These are phyloP conservation scores for Fraxinus quadrangulata DNA, from an alignment of 257 asterid genomes.

Conservation along the genomic window DNA sequence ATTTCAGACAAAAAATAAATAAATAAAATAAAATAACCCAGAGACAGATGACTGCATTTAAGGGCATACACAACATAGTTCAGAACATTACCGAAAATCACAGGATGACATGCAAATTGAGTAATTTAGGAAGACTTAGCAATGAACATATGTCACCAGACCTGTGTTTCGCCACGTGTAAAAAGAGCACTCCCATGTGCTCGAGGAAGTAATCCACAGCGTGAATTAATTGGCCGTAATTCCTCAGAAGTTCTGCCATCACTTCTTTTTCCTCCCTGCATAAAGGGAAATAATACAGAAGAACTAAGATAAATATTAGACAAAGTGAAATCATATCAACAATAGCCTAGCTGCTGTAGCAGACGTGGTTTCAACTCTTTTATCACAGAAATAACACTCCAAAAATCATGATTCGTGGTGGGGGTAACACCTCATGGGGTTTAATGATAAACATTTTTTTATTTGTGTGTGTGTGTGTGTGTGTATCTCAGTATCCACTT, in stretches of 20 bases:
- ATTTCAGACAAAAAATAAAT: background rate
- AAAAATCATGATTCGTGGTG: slow-evolving; percentile 9
- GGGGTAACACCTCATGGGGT: slow-evolving; percentile 12
- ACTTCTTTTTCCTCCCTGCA: slow-evolving; percentile 89
- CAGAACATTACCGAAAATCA: background rate
- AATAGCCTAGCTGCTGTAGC: slow-evolving; percentile 11
- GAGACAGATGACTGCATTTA: background rate
- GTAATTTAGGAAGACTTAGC: slow-evolving; percentile 15
- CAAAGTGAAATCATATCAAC: slow-evolving; percentile 13
- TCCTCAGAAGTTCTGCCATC: slow-evolving; percentile 86
- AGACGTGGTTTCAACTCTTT: slow-evolving; percentile 1
- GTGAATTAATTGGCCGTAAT: slow-evolving; percentile 68
- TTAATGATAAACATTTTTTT: background rate
- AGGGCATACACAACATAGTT: background rate
- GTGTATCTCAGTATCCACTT: too few species aligned
- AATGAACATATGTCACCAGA: slow-evolving; percentile 32
- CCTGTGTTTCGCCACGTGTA: slow-evolving; percentile 99
- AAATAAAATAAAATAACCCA: background rate
- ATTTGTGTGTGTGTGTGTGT: background rate
- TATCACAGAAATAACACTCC: background rate
- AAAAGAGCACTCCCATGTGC: slow-evolving; percentile 99
- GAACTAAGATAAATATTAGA: slow-evolving; percentile 18
- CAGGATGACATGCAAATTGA: background rate
- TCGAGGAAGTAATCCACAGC: slow-evolving; percentile 92
- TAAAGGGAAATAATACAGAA: slow-evolving; percentile 18